Evolutionary conservation across 768 basidiomycete species (phyloP), one percentile per base, ranked within the genome.

Genomic region (Trametes cubensis): DNA sequence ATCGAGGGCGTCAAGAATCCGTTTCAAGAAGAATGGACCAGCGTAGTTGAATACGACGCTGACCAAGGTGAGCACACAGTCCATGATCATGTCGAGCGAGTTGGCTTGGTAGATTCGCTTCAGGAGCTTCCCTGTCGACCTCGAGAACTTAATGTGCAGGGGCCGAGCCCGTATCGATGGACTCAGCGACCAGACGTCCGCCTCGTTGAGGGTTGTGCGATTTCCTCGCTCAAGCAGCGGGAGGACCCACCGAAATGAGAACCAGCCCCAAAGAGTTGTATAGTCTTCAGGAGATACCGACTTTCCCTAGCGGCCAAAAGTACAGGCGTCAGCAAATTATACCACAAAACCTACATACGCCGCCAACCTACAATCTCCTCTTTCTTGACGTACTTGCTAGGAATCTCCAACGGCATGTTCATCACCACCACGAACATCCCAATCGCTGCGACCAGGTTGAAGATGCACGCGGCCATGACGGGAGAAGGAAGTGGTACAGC

Each of bases 1-100:
- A 26, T 76, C 79, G 42, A 90, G 82, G 0, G 82, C 76, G 66
- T 88, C 85, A 4, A 90, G 79, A 63, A 90, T 88, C 30, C 74
- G 78, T 84, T 91, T 93, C 46, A 97, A 80, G 77, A 95, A 94
- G 77, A 87, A 94, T 7, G 95, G 94, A 0, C 84, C 83, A 0
- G 85, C 80, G 74, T 94, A 96, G 67, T 89, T 89, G 75, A 93
- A 88, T 0, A 82, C 30, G 30, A 94, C 86, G 66, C 86, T 86
- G 58, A 87, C 69, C 61, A 87, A 75, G 0, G 93, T 92, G 44
- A 94, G 75, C 2, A 66, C 15, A 62, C 88, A 86, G 70, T 95
- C 93, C 46, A 92, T 62, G 28, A 78, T 70, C 42, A 85, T 49
- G 69, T 84, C 83, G 10, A 77, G 62, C 4, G 77, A 78, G 67